Evolutionary conservation across 2,329 filamentous ascomycete species (phyloP).

Genomic region (Monosporascus sp.): DNA sequence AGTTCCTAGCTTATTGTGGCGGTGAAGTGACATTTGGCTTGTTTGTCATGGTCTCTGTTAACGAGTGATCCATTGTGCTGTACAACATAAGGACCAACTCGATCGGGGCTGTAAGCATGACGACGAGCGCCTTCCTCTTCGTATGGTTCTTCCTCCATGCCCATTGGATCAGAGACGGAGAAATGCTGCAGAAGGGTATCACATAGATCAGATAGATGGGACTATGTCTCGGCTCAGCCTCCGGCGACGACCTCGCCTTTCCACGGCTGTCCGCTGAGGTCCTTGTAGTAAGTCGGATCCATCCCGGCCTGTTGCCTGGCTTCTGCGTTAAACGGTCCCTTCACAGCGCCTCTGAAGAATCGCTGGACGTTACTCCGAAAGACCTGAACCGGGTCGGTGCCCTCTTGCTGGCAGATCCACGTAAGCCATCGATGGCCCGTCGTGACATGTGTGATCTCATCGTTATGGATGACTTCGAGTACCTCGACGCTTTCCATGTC

Average conservation of each 20-base stretch:
- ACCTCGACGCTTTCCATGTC: constrained; percentile 37
- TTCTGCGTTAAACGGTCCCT: constrained; percentile 40
- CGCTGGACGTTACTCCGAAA: constrained; percentile 37
- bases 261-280: constrained; percentile 23
- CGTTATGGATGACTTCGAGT: constrained; percentile 40
- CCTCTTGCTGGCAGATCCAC: constrained; percentile 42
- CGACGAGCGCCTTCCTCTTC: too few relatives aligned
- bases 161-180: too few relatives aligned
- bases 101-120: too few relatives aligned
- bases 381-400: constrained; percentile 37
- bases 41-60: too few relatives aligned
- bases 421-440: constrained; percentile 41
- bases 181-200: too few relatives aligned
- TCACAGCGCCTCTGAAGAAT: constrained; percentile 36
- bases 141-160: too few relatives aligned
- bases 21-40: too few relatives aligned
- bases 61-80: too few relatives aligned
- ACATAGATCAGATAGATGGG: too few relatives aligned
- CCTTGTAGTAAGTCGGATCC: constrained; percentile 37
- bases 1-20: too few relatives aligned
- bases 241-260: constrained; percentile 24
- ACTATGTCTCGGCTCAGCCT: constrained; percentile 12
- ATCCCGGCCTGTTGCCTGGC: constrained; percentile 38
- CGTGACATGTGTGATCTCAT: constrained; percentile 44
- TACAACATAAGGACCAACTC: too few relatives aligned